Evolutionary conservation across 805 yeast species (phyloP).

Genomic region (Ogataea glucozyma): DNA sequence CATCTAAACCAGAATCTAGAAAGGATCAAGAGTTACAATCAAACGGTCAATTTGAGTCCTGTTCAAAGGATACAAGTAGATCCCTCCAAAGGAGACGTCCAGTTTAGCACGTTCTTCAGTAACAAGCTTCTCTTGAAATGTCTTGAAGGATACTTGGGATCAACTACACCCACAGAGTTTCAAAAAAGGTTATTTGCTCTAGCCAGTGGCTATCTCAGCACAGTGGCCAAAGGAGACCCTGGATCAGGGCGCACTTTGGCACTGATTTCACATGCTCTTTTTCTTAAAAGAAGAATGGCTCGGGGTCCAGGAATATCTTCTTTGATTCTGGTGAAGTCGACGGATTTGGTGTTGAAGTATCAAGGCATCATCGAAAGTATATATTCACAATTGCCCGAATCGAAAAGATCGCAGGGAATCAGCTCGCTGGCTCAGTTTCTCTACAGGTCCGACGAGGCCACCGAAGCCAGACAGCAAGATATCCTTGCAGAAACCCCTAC

Average conservation of each 20-base stretch:
- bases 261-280: slow-evolving; percentile 30
- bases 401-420: neutral
- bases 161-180: slow-evolving; percentile 29
- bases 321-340: slow-evolving; percentile 34
- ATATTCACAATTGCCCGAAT: slow-evolving; percentile 5
- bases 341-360: slow-evolving; percentile 30
- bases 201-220: slow-evolving; percentile 28
- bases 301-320: slow-evolving; percentile 33
- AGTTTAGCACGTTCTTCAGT: slow-evolving; percentile 24
- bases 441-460: slow-evolving; percentile 28
- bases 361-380: slow-evolving; percentile 19
- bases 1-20: slow-evolving; percentile 26
- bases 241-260: slow-evolving; percentile 36
- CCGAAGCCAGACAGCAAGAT: slow-evolving; percentile 30
- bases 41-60: slow-evolving; percentile 18
- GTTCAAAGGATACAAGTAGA: slow-evolving; percentile 27
- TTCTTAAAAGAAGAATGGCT: slow-evolving; percentile 22
- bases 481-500: slow-evolving; percentile 22
- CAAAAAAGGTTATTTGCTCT: slow-evolving; percentile 33
- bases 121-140: slow-evolving; percentile 19
- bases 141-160: slow-evolving; percentile 17
- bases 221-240: slow-evolving; percentile 33
- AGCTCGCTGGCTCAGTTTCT: slow-evolving; percentile 33
- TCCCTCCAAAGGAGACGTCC: slow-evolving; percentile 15
- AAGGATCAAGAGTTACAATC: slow-evolving; percentile 30